Percentiles rank a stretch among this genome's conserved stretches.
phyloP scores from a whole-genome alignment of 192 early-diverging fungal species.

The Dissophora ornata region DNA sequence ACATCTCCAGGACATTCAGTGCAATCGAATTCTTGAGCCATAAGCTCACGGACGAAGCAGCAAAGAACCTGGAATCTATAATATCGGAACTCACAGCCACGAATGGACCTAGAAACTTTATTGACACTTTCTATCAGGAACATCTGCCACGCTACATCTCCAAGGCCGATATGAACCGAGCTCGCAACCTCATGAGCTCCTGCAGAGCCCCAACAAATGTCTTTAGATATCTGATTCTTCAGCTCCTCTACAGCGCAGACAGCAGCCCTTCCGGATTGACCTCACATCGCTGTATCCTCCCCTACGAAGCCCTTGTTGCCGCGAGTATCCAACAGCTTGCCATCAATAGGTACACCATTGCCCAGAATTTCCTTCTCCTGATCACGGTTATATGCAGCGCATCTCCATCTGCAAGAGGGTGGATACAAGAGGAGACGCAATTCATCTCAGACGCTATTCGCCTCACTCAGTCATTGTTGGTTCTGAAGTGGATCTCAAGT shows the following conservation, averaged over 20 bases:
- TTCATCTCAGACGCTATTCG: conserved; percentile 32
- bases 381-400: conserved; percentile 23
- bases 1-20: conserved; percentile 31
- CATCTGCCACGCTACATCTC: conserved; percentile 25
- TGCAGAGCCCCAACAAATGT: conserved; percentile 26
- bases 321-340: conserved; percentile 42
- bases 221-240: conserved; percentile 14
- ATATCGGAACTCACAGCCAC: conserved; percentile 20
- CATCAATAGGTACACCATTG: conserved; percentile 22
- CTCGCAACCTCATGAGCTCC: conserved; percentile 25
- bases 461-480: conserved; percentile 19
- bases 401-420: conserved; percentile 8
- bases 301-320: conserved; percentile 38
- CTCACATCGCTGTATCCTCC: conserved; percentile 28
- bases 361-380: conserved; percentile 38
- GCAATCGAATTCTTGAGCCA: conserved; percentile 32
- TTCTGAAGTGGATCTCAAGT: conserved; percentile 45
- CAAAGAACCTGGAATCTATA: conserved; percentile 24
- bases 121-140: conserved; percentile 26
- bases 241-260: conserved; percentile 24
- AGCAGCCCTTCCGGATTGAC: conserved; percentile 12
- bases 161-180: conserved; percentile 45
- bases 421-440: conserved; percentile 37
- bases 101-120: conserved; percentile 36
- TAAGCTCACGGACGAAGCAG: conserved; percentile 6